Conservation (phyloP, 306 rosid species). For the Albizia julibrissin region DNA sequence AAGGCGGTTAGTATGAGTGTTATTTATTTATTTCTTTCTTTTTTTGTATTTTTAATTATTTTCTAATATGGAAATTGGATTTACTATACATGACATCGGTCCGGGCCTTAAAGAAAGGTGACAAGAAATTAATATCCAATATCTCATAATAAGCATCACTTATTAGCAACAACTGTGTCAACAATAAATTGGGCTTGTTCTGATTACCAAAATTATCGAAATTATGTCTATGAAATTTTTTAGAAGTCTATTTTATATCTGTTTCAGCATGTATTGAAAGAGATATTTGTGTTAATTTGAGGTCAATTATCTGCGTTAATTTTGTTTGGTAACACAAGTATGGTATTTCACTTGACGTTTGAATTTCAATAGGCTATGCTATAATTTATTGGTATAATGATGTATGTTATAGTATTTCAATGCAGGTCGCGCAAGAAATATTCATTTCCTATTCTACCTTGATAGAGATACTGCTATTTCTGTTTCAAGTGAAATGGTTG, state of each 20-base stretch:
- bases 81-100: neutral
- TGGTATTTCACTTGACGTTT: neutral
- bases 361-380: neutral
- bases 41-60: neutral
- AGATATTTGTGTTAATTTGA: neutral
- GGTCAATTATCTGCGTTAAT: neutral
- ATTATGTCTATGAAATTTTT: neutral
- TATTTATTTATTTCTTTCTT: no score
- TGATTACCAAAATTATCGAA: neutral
- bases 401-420: conserved; percentile 23
- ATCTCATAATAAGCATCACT: neutral
- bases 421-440: conserved; percentile 46
- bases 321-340: neutral
- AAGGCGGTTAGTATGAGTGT: conserved; percentile 37
- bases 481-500: conserved; percentile 54
- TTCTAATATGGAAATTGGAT: neutral
- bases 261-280: neutral
- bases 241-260: neutral
- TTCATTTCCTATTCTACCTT: conserved; percentile 48
- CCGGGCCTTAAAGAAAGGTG: neutral
- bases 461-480: conserved; percentile 48
- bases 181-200: neutral
- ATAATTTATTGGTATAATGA: neutral
- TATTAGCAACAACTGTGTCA: neutral
- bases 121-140: neutral